Percentiles rank a stretch among this genome's conserved stretches.
phyloP scores from a whole-genome alignment of 768 basidiomycete species.

The Clavaria fumosa region DNA sequence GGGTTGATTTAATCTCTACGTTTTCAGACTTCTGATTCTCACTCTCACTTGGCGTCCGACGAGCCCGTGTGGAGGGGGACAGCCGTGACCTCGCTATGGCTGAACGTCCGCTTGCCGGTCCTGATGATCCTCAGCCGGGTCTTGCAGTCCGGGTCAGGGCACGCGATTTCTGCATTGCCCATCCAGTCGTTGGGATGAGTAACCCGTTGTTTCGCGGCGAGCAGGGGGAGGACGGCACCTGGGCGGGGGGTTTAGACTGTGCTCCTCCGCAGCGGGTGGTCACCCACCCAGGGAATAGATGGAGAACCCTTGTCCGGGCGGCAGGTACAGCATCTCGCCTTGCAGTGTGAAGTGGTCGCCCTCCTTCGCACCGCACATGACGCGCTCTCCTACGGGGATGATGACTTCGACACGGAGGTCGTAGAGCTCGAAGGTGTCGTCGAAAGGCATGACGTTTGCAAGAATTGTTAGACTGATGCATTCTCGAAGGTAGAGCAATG shows the following conservation, averaged over 20 bases:
- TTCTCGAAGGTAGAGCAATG: too few relatives aligned
- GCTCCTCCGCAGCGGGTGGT: neutral
- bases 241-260: neutral
- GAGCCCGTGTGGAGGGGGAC: conserved; percentile 5
- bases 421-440: conserved; percentile 42
- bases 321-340: conserved; percentile 49
- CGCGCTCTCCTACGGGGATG: conserved; percentile 38
- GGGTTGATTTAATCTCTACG: too few relatives aligned
- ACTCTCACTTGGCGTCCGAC: too few relatives aligned
- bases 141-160: conserved; percentile 52
- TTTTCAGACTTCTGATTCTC: too few relatives aligned
- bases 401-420: conserved; percentile 50
- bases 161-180: conserved; percentile 50
- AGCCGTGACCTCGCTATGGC: conserved; percentile 37
- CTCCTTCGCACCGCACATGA: conserved; percentile 47
- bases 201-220: conserved; percentile 49
- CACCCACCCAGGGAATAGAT: conserved; percentile 46
- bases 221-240: conserved; percentile 50
- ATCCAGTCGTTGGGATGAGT: conserved; percentile 50
- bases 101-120: conserved; percentile 36
- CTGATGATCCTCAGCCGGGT: conserved; percentile 38
- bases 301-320: conserved; percentile 48
- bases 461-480: too few relatives aligned
- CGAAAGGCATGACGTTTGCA: conserved; percentile 3
- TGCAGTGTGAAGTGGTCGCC: conserved; percentile 49